Evolutionary conservation across 345 rosid species (phyloP), one percentile per base, ranked within the genome.

Genomic region (Syzygium jambos): DNA sequence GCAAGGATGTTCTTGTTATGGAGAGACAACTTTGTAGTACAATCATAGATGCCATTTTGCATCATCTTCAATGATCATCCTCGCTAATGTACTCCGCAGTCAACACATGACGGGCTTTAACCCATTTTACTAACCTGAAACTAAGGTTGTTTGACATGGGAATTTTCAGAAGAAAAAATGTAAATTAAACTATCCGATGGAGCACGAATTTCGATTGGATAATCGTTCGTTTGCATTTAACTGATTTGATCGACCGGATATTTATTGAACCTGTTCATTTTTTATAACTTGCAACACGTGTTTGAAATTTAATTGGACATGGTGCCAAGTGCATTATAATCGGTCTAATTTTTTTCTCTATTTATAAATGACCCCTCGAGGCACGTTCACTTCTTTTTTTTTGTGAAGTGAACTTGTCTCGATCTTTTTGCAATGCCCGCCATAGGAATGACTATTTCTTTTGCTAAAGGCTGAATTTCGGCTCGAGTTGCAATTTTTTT

Each of bases 211-310:
- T 19, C 2, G 12, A 19, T 38, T 11, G 80, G 25, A 17, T 68
- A 17, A 68, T 5, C 5, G 23, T 38, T 68, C 2, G 19, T 34
- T 34, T 2, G 7, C 14, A 1, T 73, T 73, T 19, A 5, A 19
- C 3, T 5, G 7, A 38, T 19, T 34, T 38, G 25, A 38, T 21
- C 27, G 0, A 11, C 1, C 0, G 4, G 4, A 19, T 9, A 38
- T 34, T 73, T 19, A 34, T 41, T 68, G 34, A 23, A 34, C 19
- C 19, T 34, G 13, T 23, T 34, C 3, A 34, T 68, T 68, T 30
- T 68, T 5, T 23, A 17, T 68, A 68, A 19, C 6, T 9, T 19
- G 23, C 2, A 6, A 2, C 43, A 3, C n/a, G 1, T 19, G 46
- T 17, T 6, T 68, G 41, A 34, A 34, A 68, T 68, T 68, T 34